Conservation (phyloP, 139 green algal genomes). For the Tetradesmus obliquus region DNA sequence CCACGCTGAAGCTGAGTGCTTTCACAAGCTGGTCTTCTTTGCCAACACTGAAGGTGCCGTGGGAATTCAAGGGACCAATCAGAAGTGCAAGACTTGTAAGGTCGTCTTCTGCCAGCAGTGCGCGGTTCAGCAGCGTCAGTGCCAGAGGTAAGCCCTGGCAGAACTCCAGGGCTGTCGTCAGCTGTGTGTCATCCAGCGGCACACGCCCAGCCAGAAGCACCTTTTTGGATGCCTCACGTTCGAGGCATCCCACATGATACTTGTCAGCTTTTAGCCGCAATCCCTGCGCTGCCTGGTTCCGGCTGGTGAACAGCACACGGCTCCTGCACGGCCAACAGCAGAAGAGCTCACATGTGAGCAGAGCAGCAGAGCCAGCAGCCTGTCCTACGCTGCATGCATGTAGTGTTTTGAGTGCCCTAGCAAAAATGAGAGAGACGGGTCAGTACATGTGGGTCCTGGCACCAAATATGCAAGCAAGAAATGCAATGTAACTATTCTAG, state of each 20-base stretch:
- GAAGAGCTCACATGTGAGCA: no score
- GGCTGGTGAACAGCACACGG: not conserved
- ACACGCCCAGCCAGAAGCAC: not conserved
- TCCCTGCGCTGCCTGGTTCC: not conserved
- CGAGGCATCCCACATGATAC: not conserved
- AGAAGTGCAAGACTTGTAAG: no score
- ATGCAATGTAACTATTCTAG: no score
- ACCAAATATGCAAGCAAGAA: no score
- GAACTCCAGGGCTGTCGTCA: not conserved
- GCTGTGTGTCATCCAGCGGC: not conserved
- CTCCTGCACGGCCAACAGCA: not conserved
- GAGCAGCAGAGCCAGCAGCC: no score
- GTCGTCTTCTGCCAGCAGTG: not conserved
- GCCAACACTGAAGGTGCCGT: not conserved
- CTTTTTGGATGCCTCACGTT: not conserved
- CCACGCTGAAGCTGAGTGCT: not conserved
- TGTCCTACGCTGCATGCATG: no score
- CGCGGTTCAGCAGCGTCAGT: not conserved
- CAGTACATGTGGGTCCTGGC: no score
- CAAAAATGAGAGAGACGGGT: no score
- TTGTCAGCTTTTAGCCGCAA: not conserved
- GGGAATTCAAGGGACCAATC: no score
- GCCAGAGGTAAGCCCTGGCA: not conserved
- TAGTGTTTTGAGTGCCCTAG: no score
- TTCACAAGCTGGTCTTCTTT: not conserved